Evolutionary conservation across 225 moss, liverwort and hornwort genomes (phyloP).

Genomic region (Neckera pumila): DNA sequence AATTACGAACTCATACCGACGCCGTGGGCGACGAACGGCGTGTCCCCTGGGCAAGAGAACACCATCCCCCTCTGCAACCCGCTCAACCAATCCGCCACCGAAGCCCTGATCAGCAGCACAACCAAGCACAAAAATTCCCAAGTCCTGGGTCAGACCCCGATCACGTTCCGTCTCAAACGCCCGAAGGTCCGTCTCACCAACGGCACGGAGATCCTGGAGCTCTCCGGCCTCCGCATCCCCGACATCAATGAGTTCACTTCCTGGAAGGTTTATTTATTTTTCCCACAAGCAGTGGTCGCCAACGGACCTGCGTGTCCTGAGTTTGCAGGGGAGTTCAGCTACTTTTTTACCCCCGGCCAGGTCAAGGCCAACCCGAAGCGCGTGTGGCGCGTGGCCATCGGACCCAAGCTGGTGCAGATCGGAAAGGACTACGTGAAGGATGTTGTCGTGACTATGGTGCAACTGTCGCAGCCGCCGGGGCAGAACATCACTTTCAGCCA

Average conservation of each 20-base stretch:
- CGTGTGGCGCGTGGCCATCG: background rate
- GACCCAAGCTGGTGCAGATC: background rate
- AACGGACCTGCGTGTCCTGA: background rate
- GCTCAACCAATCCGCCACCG: background rate
- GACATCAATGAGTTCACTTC: background rate
- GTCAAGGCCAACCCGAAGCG: background rate
- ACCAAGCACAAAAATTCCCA: background rate
- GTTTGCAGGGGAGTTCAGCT: background rate
- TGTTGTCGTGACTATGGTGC: background rate
- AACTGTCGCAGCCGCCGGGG: background rate
- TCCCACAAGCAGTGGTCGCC: background rate
- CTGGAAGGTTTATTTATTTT: background rate
- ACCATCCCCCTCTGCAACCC: background rate
- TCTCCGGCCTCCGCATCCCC: background rate
- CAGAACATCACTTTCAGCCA: background rate
- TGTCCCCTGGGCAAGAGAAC: background rate
- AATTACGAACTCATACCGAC: background rate
- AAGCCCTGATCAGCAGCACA: background rate
- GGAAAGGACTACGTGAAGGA: background rate
- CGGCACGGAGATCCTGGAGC: background rate
- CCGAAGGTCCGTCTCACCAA: background rate
- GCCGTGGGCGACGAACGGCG: slow-evolving; percentile 7
- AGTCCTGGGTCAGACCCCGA: background rate
- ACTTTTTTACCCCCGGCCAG: background rate
- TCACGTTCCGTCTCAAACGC: background rate